Evolutionary conservation across 345 rosid genomes (phyloP).

Genomic region (Mallotus nudiflorus): DNA sequence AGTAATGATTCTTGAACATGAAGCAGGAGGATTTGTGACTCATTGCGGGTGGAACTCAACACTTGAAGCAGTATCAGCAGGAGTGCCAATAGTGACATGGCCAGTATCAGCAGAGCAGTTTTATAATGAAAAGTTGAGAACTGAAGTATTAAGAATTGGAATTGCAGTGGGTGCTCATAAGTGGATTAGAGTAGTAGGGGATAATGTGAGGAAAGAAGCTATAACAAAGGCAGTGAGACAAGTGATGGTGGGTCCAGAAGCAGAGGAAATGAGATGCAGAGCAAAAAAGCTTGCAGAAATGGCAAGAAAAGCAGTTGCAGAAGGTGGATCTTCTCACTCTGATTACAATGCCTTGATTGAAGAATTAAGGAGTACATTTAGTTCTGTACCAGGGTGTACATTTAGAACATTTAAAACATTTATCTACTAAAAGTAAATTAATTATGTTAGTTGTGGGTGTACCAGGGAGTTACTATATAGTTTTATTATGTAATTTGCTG

Average conservation of each 20-base stretch:
- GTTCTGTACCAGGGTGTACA: no score
- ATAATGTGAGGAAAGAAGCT: slow-evolving; percentile 35
- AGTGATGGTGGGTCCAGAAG: no score
- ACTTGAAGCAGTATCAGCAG: slow-evolving; percentile 47
- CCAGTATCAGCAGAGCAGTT: slow-evolving; percentile 60
- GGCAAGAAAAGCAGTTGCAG: no score
- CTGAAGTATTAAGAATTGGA: slow-evolving; percentile 41
- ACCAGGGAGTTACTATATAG: no score
- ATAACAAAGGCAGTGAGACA: slow-evolving; percentile 48
- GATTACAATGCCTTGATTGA: slow-evolving; percentile 26
- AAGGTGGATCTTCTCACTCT: slow-evolving; percentile 41
- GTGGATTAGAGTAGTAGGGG: slow-evolving; percentile 24
- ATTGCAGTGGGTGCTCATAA: slow-evolving; percentile 47
- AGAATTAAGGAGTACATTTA: slow-evolving; percentile 22
- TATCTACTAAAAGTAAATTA: no score
- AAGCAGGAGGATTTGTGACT: slow-evolving; percentile 68
- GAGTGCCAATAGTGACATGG: slow-evolving; percentile 68
- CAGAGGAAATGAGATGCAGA: no score
- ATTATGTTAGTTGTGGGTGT: no score
- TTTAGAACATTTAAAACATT: no score
- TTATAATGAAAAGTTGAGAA: slow-evolving; percentile 53
- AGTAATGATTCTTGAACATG: slow-evolving; percentile 56
- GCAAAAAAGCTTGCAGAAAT: no score
- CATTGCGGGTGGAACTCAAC: no score
- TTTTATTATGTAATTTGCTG: no score